Base-by-base conservation (phyloP, 176 grass and related monocot genomes). In the Leersia perrieri region DNA sequence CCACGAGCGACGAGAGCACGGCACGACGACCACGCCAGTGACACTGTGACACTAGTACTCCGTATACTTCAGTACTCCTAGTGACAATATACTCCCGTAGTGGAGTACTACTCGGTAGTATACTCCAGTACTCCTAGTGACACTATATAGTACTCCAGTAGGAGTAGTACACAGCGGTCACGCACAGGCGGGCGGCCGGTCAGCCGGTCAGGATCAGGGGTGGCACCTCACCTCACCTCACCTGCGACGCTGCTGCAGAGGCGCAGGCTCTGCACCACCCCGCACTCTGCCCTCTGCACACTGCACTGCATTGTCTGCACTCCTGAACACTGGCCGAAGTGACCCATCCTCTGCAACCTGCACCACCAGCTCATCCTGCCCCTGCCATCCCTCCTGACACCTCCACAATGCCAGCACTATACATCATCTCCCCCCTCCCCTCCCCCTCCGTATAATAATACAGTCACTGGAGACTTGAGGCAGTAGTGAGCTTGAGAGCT, bases 331-430 rank as follows among this genome's bases (percentile, higher is more conserved):
- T 90, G 93, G 78, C 79, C 76, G 85, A 96, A 88, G 85, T 92
- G 90, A 96, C 93, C 85, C 88, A 90, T 88, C 82, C 91, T 91
- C 80, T 88, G 88, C 88, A 63, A 63, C 72, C 29, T 28, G 18
- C 74, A 35, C 47, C 65, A 62, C 74, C 61, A 31, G 71, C 81
- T 75, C 78, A 79, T 58, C 71, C 60, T 78, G 23, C 67, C 78
- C 2, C 25, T 77, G 58, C n/a, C 5, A 26, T 35, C 23, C 39
- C 39, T 44, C n/a, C 68, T 45, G 40, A 71, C 68, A 45, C 39
- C 14, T 2, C 7, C 39, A 44, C 68, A 30, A 18, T 5, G 61
- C 61, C 11, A 40, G 35, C 4, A 69, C 11, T 71, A n/a, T n/a
- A n/a, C 26, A 20, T 51, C 47, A 53, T 18, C 49, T 53, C 49